These are phyloP conservation scores for Danielia oregonensis DNA, from an alignment of 805 yeast species.

Conservation along the genomic window DNA sequence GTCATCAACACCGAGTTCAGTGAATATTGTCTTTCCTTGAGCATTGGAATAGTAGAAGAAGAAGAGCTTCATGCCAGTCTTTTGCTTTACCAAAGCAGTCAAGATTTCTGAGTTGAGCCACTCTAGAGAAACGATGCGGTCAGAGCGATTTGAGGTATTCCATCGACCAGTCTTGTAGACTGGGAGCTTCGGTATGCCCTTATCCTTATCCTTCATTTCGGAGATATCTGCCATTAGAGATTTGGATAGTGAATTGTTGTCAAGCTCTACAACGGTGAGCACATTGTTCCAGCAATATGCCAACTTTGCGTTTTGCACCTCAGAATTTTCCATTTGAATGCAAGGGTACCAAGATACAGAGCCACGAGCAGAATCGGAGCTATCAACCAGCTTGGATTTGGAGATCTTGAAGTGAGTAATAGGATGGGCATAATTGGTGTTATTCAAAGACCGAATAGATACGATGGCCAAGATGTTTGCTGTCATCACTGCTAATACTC, in stretches of 20 bases:
- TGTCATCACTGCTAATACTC: slow-evolving; percentile 59
- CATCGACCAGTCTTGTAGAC: slow-evolving; percentile 23
- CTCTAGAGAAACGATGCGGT: slow-evolving; percentile 43
- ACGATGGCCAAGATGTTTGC: slow-evolving; percentile 47
- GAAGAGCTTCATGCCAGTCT: slow-evolving; percentile 2
- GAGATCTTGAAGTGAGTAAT: slow-evolving; percentile 53
- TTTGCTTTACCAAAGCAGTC: slow-evolving; percentile 19
- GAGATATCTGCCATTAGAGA: slow-evolving; percentile 24
- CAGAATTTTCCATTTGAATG: slow-evolving; percentile 27
- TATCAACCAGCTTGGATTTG: slow-evolving; percentile 33
- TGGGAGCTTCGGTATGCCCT: slow-evolving; percentile 27
- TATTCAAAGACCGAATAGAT: slow-evolving; percentile 48
- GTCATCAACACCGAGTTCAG: slow-evolving; percentile 8
- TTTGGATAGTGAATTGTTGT: slow-evolving; percentile 30
- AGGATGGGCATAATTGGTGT: slow-evolving; percentile 20
- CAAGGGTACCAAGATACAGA: slow-evolving; percentile 64
- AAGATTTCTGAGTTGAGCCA: slow-evolving; percentile 45
- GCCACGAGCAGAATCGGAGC: slow-evolving; percentile 24
- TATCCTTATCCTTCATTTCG: slow-evolving; percentile 37
- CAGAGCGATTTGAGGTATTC: slow-evolving; percentile 10
- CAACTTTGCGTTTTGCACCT: slow-evolving; percentile 37
- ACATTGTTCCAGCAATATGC: slow-evolving; percentile 70
- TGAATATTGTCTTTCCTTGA: not conserved
- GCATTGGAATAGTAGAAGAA: slow-evolving; percentile 6
- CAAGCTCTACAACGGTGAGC: slow-evolving; percentile 52